These are phyloP conservation scores for Meredithiella fracta DNA, from an alignment of 2,329 filamentous ascomycete genomes.

Conservation along the genomic window DNA sequence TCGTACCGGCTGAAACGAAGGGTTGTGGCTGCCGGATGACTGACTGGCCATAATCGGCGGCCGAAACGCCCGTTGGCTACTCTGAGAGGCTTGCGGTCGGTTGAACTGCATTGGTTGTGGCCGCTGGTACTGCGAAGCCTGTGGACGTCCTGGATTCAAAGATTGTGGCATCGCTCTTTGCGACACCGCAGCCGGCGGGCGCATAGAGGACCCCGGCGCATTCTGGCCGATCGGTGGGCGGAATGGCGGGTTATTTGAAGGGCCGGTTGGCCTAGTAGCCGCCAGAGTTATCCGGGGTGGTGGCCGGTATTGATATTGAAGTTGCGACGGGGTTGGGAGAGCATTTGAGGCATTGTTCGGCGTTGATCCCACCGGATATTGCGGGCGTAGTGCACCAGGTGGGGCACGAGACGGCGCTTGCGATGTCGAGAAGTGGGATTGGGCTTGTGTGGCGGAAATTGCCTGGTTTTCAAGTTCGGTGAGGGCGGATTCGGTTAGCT, in stretches of 20 bases:
- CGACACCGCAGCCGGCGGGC: slow-evolving; percentile 15
- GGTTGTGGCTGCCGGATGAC: background rate
- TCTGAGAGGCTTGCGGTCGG: background rate
- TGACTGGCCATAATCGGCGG: background rate
- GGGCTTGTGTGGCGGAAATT: slow-evolving; percentile 41
- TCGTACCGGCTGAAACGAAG: slow-evolving; percentile 8
- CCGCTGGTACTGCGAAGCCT: slow-evolving; percentile 27
- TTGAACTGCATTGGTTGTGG: slow-evolving; percentile 11
- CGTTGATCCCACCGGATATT: background rate
- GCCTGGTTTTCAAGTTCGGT: slow-evolving; percentile 48
- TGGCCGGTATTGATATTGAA: background rate
- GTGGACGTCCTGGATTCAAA: slow-evolving; percentile 17
- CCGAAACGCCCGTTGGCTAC: background rate
- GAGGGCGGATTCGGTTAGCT: slow-evolving; percentile 38
- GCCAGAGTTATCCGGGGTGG: background rate
- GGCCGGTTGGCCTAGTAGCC: slow-evolving; percentile 15
- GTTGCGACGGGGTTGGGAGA: background rate
- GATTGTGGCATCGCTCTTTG: background rate
- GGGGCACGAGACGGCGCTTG: background rate
- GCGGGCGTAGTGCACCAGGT: background rate
- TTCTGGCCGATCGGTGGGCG: background rate
- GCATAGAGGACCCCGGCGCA: slow-evolving; percentile 18
- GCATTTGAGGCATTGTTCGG: slow-evolving; percentile 9
- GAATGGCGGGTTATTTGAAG: background rate
- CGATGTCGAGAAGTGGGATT: background rate